A percentile compares a stretch with the other conserved stretches of the same genome.
These are phyloP conservation scores for Cyclotella choctawhatcheeana DNA, from an alignment of 108 stramenopile species.

Conservation along the genomic window DNA sequence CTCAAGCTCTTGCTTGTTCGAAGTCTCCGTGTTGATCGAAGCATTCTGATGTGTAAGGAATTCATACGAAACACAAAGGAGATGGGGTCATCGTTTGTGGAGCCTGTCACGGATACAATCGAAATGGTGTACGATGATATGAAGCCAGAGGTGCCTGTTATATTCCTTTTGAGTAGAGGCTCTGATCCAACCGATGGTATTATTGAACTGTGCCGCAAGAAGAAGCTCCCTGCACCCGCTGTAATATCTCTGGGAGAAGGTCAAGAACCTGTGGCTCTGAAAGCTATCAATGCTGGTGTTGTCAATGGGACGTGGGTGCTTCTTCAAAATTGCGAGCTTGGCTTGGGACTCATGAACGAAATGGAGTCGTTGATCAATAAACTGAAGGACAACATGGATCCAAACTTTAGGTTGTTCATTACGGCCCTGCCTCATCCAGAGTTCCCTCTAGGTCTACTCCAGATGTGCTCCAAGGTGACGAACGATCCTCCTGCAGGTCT, in stretches of 20 bases:
- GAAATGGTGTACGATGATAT: constrained; percentile 87
- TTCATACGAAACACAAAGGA: constrained; percentile 79
- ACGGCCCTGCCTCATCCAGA: constrained; percentile 87
- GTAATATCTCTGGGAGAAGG: constrained; percentile 93
- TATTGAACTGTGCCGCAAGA: constrained; percentile 82
- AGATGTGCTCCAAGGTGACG: constrained; percentile 94
- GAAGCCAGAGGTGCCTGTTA: constrained; percentile 80
- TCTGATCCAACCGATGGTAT: constrained; percentile 95
- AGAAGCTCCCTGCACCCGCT: constrained; percentile 84
- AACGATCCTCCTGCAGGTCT: constrained; percentile 92
- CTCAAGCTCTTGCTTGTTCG: constrained; percentile 86
- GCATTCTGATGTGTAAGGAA: constrained; percentile 85
- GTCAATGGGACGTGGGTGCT: constrained; percentile 93
- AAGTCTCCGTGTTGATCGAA: constrained; percentile 87
- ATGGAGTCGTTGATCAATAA: constrained; percentile 86
- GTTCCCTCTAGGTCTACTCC: constrained; percentile 91
- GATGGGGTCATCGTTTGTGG: constrained; percentile 88
- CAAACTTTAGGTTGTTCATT: constrained; percentile 90
- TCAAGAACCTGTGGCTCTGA: constrained; percentile 91
- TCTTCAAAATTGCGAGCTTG: constrained; percentile 92
- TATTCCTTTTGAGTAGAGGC: constrained; percentile 89
- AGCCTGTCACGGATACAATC: constrained; percentile 93
- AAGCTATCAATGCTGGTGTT: constrained; percentile 86
- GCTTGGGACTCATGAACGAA: constrained; percentile 84
- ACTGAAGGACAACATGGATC: constrained; percentile 76